Evolutionary conservation across 306 rosid species (phyloP), one percentile per base, ranked within the genome.

Genomic region (Vicia faba): DNA sequence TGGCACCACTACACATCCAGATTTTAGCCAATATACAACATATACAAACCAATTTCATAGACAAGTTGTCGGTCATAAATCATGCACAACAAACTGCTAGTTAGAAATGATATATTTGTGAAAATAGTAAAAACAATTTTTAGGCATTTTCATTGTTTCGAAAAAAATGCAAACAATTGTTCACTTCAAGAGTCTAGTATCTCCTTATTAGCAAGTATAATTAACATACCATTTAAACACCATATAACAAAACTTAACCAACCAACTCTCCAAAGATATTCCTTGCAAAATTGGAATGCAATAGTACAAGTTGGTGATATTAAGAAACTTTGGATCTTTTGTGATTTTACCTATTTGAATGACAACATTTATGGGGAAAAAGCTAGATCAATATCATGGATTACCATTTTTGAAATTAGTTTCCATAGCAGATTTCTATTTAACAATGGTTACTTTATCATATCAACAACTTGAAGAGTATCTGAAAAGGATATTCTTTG

Each of bases 401-500:
- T 6, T 18, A 65, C 10, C 49, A 61, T 11, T 69, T 54, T 49
- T 1, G n/a, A 51, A 70, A 80, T 26, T 35, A 45, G 60, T 72
- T 72, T 35, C 43, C 44, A 15, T 1, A 41, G 45, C 15, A 33
- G 57, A 26, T 50, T 57, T 4, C 58, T 57, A 49, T 53, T 3
- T 20, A 56, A 7, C 16, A 28, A 57, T 12, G 6, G 6, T 14
- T 18, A 64, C 18, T 19, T 33, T 8, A 65, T 3, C 18, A 14
- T 4, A 54, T 1, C 19, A 48, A 63, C 46, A 48, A 58, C 46
- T 76, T 15, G 29, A 72, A 69, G 45, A 39, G 50, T 8, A 11
- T 20, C 20, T 86, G 91, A 69, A 74, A 89, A 92, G 98, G 96
- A 92, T 92, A 92, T 89, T 89, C 85, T 92, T 92, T 55, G 95